A percentile compares a stretch with the other conserved stretches of the same genome.
Evolutionary conservation across 192 early-diverging fungal genomes (phyloP).

Genomic region (Entomortierella parvispora): DNA sequence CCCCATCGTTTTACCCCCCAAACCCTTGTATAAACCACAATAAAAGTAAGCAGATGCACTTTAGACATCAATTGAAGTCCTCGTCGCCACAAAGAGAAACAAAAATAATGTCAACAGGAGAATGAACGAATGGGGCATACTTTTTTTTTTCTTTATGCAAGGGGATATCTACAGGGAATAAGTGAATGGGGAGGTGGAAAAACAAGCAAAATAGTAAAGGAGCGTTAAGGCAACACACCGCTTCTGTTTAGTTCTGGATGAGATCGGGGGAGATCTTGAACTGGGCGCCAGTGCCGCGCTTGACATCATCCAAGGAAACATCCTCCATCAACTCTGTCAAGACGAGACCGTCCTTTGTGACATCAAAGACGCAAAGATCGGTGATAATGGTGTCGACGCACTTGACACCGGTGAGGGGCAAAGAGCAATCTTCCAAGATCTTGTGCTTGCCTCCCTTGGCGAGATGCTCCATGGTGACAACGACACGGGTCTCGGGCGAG

Average conservation of each 20-base stretch:
- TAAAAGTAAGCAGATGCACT: too few species aligned
- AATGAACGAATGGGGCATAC: too few species aligned
- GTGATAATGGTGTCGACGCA: conserved; percentile 76
- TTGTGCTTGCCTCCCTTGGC: conserved; percentile 73
- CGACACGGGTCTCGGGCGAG: conserved; percentile 71
- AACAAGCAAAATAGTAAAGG: neutral
- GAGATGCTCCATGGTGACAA: conserved; percentile 74
- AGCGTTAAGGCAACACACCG: too few species aligned
- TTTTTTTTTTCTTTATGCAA: too few species aligned
- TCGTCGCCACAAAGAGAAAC: too few species aligned
- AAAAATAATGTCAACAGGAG: too few species aligned
- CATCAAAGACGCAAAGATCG: conserved; percentile 76
- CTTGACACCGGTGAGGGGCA: conserved; percentile 77
- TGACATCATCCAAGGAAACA: conserved; percentile 72
- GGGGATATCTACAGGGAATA: neutral
- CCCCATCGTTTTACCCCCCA: neutral
- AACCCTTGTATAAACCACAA: neutral
- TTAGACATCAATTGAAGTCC: too few species aligned
- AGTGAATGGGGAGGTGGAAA: neutral
- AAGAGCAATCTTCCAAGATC: conserved; percentile 75
- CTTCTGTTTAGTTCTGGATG: conserved; percentile 33
- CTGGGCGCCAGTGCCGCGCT: conserved; percentile 66
- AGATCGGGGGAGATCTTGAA: conserved; percentile 63
- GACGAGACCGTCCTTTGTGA: conserved; percentile 63
- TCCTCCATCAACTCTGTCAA: conserved; percentile 74